Evolutionary conservation across 768 basidiomycete genomes (phyloP), one percentile per base, ranked within the genome.

Genomic region (Leccinum olivaceopallidum): DNA sequence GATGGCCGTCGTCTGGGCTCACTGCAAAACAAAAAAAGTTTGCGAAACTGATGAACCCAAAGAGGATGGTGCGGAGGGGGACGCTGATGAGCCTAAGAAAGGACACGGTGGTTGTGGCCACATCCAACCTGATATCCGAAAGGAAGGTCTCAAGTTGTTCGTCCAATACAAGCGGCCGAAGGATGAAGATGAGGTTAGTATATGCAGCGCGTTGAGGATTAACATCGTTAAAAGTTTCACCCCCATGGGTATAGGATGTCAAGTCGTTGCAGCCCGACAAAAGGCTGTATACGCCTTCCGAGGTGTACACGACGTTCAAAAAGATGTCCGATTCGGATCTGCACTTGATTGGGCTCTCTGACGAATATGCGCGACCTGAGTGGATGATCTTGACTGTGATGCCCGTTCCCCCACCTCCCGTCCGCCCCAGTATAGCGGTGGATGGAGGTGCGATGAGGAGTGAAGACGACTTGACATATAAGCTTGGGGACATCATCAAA

Each of bases 361-460:
- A 95, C 60, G 92, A 94, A 71, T 98, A 97, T 71, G 96, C 97
- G 7, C 86, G 95, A 47, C 97, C 97, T 3, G 94, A 98, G 69
- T 99, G 97, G 97, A 98, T 99, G 97, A 97, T 99, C 65, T 79
- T 98, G 47, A 98, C 97, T 0, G 94, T 98, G 39, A 83, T 98
- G 73, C 97, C 97, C 37, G 96, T 99, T 0, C 97, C 97, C 2
- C 97, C 97, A 2, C 96, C 96, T 6, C 94, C 97, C 8, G 97
- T 99, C 57, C 93, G 97, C 53, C 97, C 97, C 0, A 96, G 94
- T 77, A 98, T 99, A 59, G 90, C 96, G 13, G 92, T 98, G 30
- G 96, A 98, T 67, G 96, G 96, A 22, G 95, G 96, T 55, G 89
- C 92, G 2, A 94, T 96, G 90, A 85, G 95, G 48, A 94, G 93